Conservation (phyloP, 768 basidiomycete species). For the Pleurotus ostreatus region DNA sequence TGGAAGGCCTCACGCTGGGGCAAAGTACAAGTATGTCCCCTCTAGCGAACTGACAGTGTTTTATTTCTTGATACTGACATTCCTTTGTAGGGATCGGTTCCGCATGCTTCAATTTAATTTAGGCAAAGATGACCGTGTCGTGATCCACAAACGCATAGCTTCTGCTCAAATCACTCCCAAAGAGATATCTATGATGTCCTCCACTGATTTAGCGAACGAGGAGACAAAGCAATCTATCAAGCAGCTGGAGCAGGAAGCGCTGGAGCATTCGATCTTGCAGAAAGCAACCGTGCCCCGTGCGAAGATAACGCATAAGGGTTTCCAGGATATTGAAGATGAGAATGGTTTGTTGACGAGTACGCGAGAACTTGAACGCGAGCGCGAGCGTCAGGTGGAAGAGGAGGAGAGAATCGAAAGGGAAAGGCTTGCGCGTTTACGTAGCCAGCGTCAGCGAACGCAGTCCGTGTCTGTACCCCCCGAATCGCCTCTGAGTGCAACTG, state of each 20-base stretch:
- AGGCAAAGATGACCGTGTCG: slow-evolving; percentile 74
- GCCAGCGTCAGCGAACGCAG: slow-evolving; percentile 41
- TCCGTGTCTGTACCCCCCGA: slow-evolving; percentile 71
- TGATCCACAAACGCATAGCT: slow-evolving; percentile 76
- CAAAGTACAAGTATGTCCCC: slow-evolving; percentile 72
- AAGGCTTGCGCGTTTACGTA: slow-evolving; percentile 55
- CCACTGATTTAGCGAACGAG: slow-evolving; percentile 86
- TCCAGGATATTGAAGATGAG: slow-evolving; percentile 85
- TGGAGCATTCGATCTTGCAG: slow-evolving; percentile 81
- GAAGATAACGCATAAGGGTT: slow-evolving; percentile 90
- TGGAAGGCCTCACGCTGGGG: slow-evolving; percentile 56
- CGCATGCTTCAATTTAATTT: slow-evolving; percentile 88
- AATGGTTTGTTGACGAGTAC: slow-evolving; percentile 39
- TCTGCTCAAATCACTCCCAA: slow-evolving; percentile 60
- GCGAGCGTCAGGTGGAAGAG: slow-evolving; percentile 60
- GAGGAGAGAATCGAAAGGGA: slow-evolving; percentile 71
- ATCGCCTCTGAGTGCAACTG: slow-evolving; percentile 46
- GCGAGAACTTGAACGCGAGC: slow-evolving; percentile 54
- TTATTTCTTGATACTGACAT: slow-evolving; percentile 11
- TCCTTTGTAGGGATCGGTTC: slow-evolving; percentile 70
- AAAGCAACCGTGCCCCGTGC: slow-evolving; percentile 62
- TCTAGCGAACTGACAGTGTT: not conserved
- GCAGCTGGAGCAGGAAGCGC: slow-evolving; percentile 74
- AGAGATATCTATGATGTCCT: slow-evolving; percentile 80
- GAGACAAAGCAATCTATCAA: slow-evolving; percentile 81